A percentile compares a stretch with the other conserved stretches of the same genome.
phyloP scores from a whole-genome alignment of 805 yeast genomes.

The Myxozyma neotropica region DNA sequence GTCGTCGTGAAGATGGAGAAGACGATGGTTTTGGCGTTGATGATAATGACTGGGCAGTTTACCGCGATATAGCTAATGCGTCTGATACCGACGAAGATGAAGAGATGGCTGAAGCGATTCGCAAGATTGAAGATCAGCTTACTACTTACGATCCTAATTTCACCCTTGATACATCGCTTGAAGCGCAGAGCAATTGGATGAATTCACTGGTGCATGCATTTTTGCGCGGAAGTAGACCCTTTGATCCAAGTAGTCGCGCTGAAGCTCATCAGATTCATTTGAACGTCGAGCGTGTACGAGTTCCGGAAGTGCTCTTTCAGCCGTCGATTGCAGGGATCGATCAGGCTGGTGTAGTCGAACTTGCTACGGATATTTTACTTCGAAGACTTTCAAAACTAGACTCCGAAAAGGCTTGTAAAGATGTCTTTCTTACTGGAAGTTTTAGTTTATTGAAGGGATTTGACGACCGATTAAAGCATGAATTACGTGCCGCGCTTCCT shows the following conservation, averaged over 20 bases:
- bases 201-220: conserved; percentile 78
- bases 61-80: conserved; percentile 75
- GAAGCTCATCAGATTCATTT: conserved; percentile 89
- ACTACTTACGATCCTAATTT: conserved; percentile 83
- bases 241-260: conserved; percentile 76
- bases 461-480: conserved; percentile 65
- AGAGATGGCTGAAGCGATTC: conserved; percentile 45
- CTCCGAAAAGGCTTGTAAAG: conserved; percentile 50
- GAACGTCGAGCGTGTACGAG: conserved; percentile 85
- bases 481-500: conserved; percentile 73
- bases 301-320: conserved; percentile 90
- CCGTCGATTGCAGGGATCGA: conserved; percentile 94
- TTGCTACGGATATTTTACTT: conserved; percentile 65
- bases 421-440: conserved; percentile 88
- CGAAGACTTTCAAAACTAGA: conserved; percentile 62
- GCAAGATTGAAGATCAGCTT: conserved; percentile 66
- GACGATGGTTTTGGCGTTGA: conserved; percentile 93
- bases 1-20: conserved; percentile 63
- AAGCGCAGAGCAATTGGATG: conserved; percentile 82
- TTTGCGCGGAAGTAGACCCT: conserved; percentile 80
- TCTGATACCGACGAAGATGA: conserved; percentile 78
- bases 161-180: conserved; percentile 69
- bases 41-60: conserved; percentile 94
- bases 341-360: conserved; percentile 89
- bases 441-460: conserved; percentile 66